These are phyloP conservation scores for Pachyrhizus erosus DNA, from an alignment of 306 rosid species.

Conservation along the genomic window DNA sequence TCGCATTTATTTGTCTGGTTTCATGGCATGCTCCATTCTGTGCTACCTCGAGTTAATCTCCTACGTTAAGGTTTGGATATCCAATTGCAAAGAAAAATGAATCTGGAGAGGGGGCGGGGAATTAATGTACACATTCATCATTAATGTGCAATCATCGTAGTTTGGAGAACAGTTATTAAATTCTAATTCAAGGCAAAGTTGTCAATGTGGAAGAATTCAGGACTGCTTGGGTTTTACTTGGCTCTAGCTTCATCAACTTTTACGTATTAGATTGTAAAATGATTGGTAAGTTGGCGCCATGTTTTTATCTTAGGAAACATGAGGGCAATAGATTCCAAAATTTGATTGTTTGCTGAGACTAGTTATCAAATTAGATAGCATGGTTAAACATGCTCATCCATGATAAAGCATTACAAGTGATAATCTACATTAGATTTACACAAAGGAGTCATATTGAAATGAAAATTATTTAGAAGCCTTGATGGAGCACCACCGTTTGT, in stretches of 20 bases:
- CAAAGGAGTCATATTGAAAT: neutral
- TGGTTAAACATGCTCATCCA: slow-evolving; percentile 6
- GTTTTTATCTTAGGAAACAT: no score
- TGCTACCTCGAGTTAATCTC: neutral
- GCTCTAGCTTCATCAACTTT: neutral
- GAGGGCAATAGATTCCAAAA: no score
- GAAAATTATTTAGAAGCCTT: neutral
- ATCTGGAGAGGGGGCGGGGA: neutral
- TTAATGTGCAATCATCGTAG: neutral
- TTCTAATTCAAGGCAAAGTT: no score
- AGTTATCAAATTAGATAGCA: no score
- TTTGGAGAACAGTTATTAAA: no score
- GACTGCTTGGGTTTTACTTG: no score
- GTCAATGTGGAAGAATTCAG: no score
- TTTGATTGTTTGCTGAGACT: no score
- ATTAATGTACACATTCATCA: neutral
- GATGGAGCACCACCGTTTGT: neutral
- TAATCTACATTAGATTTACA: neutral
- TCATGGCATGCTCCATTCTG: slow-evolving; percentile 9
- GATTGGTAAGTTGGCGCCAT: no score
- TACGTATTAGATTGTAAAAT: no score
- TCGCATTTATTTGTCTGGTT: neutral
- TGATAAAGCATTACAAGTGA: slow-evolving; percentile 9
- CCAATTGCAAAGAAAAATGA: neutral
- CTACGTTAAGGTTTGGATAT: neutral